Conservation (phyloP, 345 rosid species). For the Moricandia arvensis region DNA sequence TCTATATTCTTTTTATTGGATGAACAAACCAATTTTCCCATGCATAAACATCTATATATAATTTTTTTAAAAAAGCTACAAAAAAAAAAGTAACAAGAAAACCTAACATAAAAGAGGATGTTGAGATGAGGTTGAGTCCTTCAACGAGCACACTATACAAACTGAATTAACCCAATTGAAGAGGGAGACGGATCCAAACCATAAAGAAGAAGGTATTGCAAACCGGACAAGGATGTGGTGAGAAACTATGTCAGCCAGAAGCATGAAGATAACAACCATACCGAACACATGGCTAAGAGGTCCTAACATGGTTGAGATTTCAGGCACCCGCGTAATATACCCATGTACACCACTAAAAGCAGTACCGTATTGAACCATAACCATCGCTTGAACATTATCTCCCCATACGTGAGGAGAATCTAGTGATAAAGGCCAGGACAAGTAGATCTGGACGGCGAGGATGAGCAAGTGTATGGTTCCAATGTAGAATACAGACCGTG, state of each 20-base stretch:
- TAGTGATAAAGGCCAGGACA: background rate
- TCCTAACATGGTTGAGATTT: background rate
- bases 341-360: background rate
- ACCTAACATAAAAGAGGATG: background rate
- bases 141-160: background rate
- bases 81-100: background rate
- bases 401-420: background rate
- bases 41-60: too few relatives aligned
- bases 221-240: background rate
- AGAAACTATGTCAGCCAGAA: background rate
- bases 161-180: background rate
- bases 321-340: background rate
- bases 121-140: background rate
- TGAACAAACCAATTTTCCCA: constrained; percentile 21
- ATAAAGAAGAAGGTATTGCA: background rate
- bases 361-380: background rate
- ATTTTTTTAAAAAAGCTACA: too few relatives aligned
- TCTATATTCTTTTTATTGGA: constrained; percentile 33
- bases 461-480: background rate
- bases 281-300: background rate
- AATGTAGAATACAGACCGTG: background rate
- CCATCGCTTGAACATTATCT: background rate
- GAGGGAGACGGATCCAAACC: background rate
- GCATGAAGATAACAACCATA: background rate
- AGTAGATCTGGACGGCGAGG: background rate